These are phyloP conservation scores for Trichomonascaceae sp. DNA, from an alignment of 1,139 yeast genomes.

Conservation along the genomic window DNA sequence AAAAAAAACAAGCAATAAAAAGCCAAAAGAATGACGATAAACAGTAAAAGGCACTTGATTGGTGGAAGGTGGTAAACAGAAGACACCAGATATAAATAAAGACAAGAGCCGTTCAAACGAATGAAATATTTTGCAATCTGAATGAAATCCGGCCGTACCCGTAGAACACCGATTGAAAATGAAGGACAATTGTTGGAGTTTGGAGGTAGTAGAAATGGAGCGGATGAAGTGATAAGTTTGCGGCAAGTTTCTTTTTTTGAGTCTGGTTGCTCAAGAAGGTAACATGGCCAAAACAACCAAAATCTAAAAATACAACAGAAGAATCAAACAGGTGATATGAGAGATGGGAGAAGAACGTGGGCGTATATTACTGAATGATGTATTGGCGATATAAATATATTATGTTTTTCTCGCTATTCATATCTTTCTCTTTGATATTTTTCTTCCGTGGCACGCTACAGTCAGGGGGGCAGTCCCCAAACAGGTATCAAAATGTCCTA, in stretches of 20 bases:
- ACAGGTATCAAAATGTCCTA: background rate
- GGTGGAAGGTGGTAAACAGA: background rate
- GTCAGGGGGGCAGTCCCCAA: background rate
- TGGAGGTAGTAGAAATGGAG: background rate
- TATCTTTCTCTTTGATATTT: background rate
- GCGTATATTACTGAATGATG: background rate
- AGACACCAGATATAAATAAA: background rate
- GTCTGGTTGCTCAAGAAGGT: background rate
- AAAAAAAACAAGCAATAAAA: background rate
- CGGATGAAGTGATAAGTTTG: background rate
- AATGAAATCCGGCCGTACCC: background rate
- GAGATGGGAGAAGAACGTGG: background rate
- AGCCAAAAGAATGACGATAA: background rate
- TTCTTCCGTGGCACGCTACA: background rate
- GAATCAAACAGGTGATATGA: background rate
- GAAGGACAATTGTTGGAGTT: background rate
- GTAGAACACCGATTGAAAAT: background rate
- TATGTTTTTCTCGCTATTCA: background rate
- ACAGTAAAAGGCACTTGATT: background rate
- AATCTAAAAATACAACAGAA: background rate
- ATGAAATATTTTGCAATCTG: background rate
- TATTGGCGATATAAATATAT: too few species aligned
- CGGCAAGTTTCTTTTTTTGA: background rate
- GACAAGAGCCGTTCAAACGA: background rate
- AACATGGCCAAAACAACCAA: background rate